Evolutionary conservation across 441 rosid genomes (phyloP).

Genomic region (Raphanus hybrid): DNA sequence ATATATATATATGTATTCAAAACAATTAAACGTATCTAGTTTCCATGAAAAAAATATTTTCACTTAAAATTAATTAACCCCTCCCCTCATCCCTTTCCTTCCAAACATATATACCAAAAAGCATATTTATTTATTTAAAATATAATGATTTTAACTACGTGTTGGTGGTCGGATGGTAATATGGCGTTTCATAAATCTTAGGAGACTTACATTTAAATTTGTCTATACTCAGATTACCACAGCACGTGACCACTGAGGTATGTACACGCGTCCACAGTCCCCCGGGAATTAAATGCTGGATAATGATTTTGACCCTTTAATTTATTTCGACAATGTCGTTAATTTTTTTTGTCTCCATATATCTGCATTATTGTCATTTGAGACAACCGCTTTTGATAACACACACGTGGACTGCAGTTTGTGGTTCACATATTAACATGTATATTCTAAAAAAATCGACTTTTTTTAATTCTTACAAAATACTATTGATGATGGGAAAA

Average conservation of each 20-base stretch:
- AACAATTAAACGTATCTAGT: not conserved
- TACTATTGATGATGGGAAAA: not conserved
- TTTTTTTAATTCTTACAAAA: not conserved
- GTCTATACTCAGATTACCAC: too few relatives aligned
- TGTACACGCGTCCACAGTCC: too few relatives aligned
- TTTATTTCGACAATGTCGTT: not conserved
- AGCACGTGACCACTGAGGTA: too few relatives aligned
- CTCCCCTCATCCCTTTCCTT: too few relatives aligned
- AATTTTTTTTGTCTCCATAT: not conserved
- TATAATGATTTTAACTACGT: too few relatives aligned
- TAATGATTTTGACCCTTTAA: not conserved
- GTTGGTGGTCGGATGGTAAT: too few relatives aligned
- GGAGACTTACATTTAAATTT: too few relatives aligned
- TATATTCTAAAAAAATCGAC: not conserved
- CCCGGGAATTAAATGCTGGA: too few relatives aligned
- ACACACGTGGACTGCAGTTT: slow-evolving; percentile 8
- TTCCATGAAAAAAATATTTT: not conserved
- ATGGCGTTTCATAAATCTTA: too few relatives aligned
- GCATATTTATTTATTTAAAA: too few relatives aligned
- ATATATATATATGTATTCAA: too few relatives aligned
- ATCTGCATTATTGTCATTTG: not conserved
- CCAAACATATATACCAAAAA: too few relatives aligned
- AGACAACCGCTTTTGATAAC: not conserved
- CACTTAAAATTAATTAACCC: not conserved
- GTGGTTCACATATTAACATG: slow-evolving; percentile 10